Evolutionary conservation across 2,329 filamentous ascomycete species (phyloP).

Genomic region (Leptographium procerum): DNA sequence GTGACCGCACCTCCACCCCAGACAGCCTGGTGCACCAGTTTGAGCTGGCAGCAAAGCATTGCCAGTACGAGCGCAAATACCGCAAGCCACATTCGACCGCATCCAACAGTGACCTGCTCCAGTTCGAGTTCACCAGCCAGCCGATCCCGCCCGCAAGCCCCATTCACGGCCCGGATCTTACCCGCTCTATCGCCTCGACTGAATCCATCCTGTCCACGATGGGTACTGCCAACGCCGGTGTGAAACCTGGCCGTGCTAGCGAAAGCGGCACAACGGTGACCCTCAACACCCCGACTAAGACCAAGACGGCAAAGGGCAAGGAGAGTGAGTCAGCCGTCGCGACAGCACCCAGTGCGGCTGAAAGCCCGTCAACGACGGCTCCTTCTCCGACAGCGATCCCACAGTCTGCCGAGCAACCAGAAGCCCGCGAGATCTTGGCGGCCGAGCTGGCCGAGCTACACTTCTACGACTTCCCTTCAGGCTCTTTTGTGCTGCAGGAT

Average conservation of each 20-base stretch:
- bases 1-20: constrained; percentile 42
- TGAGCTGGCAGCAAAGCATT: constrained; percentile 73
- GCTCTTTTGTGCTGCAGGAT: constrained; percentile 76
- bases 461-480: constrained; percentile 80
- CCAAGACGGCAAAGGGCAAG: not conserved
- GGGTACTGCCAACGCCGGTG: constrained; percentile 28
- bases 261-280: not conserved
- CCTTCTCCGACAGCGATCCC: constrained; percentile 18
- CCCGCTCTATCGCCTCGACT: constrained; percentile 43
- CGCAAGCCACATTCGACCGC: constrained; percentile 68
- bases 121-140: constrained; percentile 67
- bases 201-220: constrained; percentile 44
- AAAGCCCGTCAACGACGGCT: not conserved
- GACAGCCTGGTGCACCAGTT: constrained; percentile 67
- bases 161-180: constrained; percentile 44
- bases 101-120: constrained; percentile 65
- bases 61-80: constrained; percentile 96
- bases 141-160: constrained; percentile 55
- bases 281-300: not conserved
- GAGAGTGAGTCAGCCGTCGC: not conserved
- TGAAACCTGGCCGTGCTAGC: not conserved
- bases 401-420: constrained; percentile 54
- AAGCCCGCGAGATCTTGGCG: constrained; percentile 59
- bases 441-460: constrained; percentile 77
- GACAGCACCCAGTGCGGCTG: not conserved